Evolutionary conservation across 208 protist species (phyloP).

Genomic region (Trypanosoma boissoni): DNA sequence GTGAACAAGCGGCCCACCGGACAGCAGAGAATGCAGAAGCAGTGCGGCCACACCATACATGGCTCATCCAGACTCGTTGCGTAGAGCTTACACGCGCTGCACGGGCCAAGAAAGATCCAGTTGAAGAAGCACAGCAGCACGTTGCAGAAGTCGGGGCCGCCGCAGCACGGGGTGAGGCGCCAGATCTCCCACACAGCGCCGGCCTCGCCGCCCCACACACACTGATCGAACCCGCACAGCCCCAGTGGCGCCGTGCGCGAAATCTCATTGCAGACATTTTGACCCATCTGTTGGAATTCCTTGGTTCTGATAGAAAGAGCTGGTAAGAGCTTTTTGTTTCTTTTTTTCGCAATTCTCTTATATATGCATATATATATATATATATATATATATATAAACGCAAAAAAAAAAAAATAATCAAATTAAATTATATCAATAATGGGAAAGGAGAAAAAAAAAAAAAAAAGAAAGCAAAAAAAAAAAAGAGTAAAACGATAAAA

Average conservation of each 20-base stretch:
- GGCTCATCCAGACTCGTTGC: conserved; percentile 60
- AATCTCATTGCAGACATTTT: conserved; percentile 29
- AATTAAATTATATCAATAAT: no score
- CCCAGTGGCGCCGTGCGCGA: conserved; percentile 37
- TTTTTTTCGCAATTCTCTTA: conserved; percentile 1
- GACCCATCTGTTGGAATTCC: background rate
- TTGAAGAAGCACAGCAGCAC: conserved; percentile 48
- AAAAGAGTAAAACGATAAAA: no score
- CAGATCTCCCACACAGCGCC: conserved; percentile 75
- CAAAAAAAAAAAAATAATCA: no score
- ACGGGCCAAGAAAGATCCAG: conserved; percentile 50
- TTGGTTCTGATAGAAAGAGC: no score
- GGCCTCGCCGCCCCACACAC: conserved; percentile 56
- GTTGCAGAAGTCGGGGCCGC: conserved; percentile 43
- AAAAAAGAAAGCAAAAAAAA: no score
- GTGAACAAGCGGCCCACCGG: conserved; percentile 62
- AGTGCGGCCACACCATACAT: conserved; percentile 68
- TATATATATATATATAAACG: conserved; percentile 10
- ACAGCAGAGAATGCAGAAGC: conserved; percentile 62
- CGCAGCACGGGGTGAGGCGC: conserved; percentile 67
- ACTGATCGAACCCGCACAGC: conserved; percentile 61
- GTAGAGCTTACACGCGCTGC: conserved; percentile 65
- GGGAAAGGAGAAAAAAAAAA: no score
- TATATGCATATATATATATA: background rate
- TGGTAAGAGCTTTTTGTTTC: conserved; percentile 1